phyloP scores from a whole-genome alignment of 345 rosid genomes.

The Eutrema heterophyllum region DNA sequence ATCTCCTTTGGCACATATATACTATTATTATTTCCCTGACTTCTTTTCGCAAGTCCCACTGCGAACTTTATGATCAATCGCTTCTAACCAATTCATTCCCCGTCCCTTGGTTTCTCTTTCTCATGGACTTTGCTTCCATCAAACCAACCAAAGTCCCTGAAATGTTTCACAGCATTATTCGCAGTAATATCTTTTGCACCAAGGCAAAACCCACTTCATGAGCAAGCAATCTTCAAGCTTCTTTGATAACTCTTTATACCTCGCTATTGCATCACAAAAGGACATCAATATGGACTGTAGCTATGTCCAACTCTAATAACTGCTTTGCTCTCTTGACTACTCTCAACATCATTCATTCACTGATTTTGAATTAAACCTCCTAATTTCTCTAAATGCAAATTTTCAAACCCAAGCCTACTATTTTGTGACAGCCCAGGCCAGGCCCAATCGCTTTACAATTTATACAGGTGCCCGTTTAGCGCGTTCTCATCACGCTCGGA shows the following conservation, averaged over 20 bases:
- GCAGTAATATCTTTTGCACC: constrained; percentile 64
- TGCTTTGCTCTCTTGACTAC: no score
- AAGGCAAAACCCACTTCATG: constrained; percentile 54
- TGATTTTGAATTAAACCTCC: no score
- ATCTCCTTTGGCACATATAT: neutral
- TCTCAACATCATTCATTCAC: no score
- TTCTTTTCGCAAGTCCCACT: constrained; percentile 1
- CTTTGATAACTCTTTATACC: constrained; percentile 60
- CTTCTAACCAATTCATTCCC: neutral
- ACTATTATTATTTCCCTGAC: neutral
- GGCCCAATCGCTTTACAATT: no score
- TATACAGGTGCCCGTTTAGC: no score
- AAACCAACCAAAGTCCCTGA: constrained; percentile 50
- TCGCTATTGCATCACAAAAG: neutral
- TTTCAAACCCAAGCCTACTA: no score
- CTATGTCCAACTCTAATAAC: no score
- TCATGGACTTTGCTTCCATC: constrained; percentile 70
- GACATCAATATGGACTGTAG: no score
- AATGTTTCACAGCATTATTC: constrained; percentile 60
- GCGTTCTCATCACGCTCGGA: no score
- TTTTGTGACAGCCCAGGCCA: no score
- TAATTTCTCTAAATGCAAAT: no score
- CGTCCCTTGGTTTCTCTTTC: constrained; percentile 11
- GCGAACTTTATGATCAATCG: constrained; percentile 24
- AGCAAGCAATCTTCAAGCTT: constrained; percentile 55